Percentiles rank a stretch among this genome's conserved stretches.
Conservation (phyloP, 1,284 basidiomycete species). For the Cryptococcus sp. region DNA sequence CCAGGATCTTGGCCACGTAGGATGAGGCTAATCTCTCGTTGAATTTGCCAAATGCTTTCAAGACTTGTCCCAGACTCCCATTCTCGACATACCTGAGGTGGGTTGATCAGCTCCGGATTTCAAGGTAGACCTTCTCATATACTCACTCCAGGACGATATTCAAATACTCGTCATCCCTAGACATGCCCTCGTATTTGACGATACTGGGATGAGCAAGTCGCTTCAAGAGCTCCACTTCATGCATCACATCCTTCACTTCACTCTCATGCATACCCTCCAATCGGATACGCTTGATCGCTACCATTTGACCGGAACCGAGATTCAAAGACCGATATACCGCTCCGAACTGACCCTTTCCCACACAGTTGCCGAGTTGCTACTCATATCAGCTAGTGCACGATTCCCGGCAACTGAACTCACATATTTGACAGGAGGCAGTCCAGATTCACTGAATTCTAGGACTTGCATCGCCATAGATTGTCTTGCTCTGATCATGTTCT, state of each 20-base stretch:
- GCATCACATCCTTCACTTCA: constrained; percentile 79
- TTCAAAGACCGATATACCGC: constrained; percentile 91
- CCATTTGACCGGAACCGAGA: constrained; percentile 85
- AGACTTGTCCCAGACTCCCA: constrained; percentile 81
- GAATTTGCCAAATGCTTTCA: constrained; percentile 85
- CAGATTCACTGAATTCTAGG: constrained; percentile 74
- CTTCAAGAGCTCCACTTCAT: constrained; percentile 85
- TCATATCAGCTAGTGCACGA: constrained; percentile 3
- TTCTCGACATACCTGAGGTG: constrained; percentile 77
- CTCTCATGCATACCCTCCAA: constrained; percentile 80
- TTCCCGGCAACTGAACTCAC: constrained; percentile 54
- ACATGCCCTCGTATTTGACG: constrained; percentile 93
- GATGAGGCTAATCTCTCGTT: constrained; percentile 82
- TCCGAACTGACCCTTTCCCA: constrained; percentile 93
- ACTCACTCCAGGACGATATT: constrained; percentile 88
- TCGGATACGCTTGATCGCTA: constrained; percentile 87
- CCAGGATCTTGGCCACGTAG: constrained; percentile 89
- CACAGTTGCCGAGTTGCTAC: constrained; percentile 91
- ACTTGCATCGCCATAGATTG: constrained; percentile 62
- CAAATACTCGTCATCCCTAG: constrained; percentile 75
- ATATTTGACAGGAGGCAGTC: constrained; percentile 72
- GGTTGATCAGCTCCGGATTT: neutral
- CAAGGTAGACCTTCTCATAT: too few relatives aligned
- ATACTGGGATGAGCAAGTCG: constrained; percentile 84
- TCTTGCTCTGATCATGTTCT: constrained; percentile 7